Evolutionary conservation across 495 filamentous ascomycete species (phyloP).

Genomic region (Aspergillus ellipticus): DNA sequence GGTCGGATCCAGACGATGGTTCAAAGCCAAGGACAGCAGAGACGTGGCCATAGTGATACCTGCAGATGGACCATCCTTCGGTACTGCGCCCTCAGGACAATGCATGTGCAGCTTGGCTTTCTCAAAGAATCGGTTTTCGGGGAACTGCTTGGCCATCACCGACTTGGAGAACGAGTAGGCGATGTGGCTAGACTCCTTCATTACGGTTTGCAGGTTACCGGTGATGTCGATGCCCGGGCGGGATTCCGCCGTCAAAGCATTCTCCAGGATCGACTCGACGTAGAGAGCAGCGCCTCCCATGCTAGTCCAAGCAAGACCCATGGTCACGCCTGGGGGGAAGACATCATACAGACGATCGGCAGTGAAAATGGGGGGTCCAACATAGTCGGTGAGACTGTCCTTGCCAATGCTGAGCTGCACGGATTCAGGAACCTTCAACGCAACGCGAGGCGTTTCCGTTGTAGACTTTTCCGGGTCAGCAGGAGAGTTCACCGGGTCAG

Average conservation of each 20-base stretch:
- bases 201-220: constrained; percentile 91
- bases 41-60: constrained; percentile 97
- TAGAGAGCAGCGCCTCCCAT: constrained; percentile 97
- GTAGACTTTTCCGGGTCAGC: constrained; percentile 63
- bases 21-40: constrained; percentile 77
- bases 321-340: constrained; percentile 94
- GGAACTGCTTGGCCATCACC: constrained; percentile 74
- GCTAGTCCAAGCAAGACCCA: constrained; percentile 98
- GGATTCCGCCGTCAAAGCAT: constrained; percentile 63
- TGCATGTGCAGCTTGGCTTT: constrained; percentile 94
- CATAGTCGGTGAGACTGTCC: constrained; percentile 94
- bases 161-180: constrained; percentile 97
- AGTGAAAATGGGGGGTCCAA: constrained; percentile 93
- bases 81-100: constrained; percentile 94
- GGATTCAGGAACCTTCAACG: constrained; percentile 79
- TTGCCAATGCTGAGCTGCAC: constrained; percentile 87
- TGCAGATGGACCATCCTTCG: constrained; percentile 93
- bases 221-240: constrained; percentile 81
- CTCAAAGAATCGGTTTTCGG: constrained; percentile 92
- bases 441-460: constrained; percentile 69
- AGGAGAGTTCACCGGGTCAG: constrained; percentile 55
- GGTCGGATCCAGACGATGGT: constrained; percentile 72
- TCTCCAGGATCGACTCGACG: constrained; percentile 93
- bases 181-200: constrained; percentile 94
- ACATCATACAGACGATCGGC: constrained; percentile 92